Evolutionary conservation across 2,329 filamentous ascomycete species (phyloP).

Genomic region (Fusarium sp.): DNA sequence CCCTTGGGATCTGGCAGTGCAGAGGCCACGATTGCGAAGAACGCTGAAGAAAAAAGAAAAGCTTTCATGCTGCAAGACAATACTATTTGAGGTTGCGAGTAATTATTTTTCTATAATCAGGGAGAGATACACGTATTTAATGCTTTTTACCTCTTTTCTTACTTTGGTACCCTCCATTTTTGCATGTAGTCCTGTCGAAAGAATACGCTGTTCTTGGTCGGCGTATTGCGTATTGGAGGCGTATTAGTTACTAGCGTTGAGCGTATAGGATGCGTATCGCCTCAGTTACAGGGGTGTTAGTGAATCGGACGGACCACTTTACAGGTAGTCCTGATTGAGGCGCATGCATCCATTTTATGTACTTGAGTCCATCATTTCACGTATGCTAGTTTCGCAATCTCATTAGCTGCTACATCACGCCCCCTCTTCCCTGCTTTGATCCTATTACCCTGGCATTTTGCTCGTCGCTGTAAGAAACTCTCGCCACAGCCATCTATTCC

Average conservation of each 20-base stretch:
- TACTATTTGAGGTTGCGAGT: background rate
- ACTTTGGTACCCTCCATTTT: no score
- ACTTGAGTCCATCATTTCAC: background rate
- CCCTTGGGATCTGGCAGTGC: background rate
- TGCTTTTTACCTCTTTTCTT: background rate
- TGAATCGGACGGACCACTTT: background rate
- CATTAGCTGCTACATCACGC: background rate
- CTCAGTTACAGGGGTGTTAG: background rate
- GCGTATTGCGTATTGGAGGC: background rate
- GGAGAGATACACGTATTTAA: background rate
- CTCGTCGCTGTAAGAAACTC: background rate
- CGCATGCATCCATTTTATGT: background rate
- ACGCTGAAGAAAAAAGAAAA: background rate
- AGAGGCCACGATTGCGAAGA: background rate
- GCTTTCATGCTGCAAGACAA: background rate
- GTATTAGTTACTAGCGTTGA: background rate
- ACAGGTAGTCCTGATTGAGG: background rate
- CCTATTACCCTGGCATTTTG: background rate
- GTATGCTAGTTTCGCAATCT: constrained; percentile 6
- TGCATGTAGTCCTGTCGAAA: background rate
- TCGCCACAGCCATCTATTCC: background rate
- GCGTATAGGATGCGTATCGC: background rate
- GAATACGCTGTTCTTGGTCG: background rate
- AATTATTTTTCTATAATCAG: background rate
- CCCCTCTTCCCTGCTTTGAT: background rate